Conservation (phyloP, 306 rosid genomes). For the apple (Malus domestica) region DNA sequence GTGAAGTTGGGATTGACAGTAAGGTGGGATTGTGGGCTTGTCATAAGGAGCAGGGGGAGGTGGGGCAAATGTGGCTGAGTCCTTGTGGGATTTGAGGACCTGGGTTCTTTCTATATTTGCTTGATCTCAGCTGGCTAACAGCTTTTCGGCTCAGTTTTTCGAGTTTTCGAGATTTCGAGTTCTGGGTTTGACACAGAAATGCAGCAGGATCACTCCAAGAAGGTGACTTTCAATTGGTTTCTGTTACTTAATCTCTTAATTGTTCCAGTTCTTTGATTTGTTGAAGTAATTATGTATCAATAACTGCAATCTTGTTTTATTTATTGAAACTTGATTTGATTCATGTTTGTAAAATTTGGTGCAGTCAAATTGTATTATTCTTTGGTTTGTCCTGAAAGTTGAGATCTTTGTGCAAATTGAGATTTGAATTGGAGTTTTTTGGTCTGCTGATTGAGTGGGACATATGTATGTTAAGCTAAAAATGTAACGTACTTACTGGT, state of each 20-base stretch:
- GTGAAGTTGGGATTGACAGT: slow-evolving; percentile 45
- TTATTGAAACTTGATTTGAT: neutral
- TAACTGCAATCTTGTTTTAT: neutral
- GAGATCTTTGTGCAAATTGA: neutral
- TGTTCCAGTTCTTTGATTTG: neutral
- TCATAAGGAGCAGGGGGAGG: slow-evolving; percentile 88
- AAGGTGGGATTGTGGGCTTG: slow-evolving; percentile 63
- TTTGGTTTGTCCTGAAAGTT: neutral
- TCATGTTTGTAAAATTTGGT: neutral
- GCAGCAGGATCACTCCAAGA: slow-evolving; percentile 72
- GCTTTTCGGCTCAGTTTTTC: slow-evolving; percentile 4
- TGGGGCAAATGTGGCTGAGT: slow-evolving; percentile 93
- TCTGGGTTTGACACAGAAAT: slow-evolving; percentile 41
- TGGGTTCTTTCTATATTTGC: slow-evolving; percentile 10
- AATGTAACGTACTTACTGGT: slow-evolving; percentile 6
- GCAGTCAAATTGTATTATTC: neutral
- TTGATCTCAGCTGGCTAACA: slow-evolving; percentile 34
- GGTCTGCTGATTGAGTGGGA: slow-evolving; percentile 9
- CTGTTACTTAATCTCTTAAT: neutral
- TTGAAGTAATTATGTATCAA: neutral
- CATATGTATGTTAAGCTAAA: slow-evolving; percentile 13
- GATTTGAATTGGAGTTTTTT: slow-evolving; percentile 1
- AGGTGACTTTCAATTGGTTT: slow-evolving; percentile 37
- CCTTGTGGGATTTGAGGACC: slow-evolving; percentile 11
- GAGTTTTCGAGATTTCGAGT: slow-evolving; percentile 17